These are phyloP conservation scores for Asterella californica DNA, from an alignment of 225 moss, liverwort and hornwort genomes.

Conservation along the genomic window DNA sequence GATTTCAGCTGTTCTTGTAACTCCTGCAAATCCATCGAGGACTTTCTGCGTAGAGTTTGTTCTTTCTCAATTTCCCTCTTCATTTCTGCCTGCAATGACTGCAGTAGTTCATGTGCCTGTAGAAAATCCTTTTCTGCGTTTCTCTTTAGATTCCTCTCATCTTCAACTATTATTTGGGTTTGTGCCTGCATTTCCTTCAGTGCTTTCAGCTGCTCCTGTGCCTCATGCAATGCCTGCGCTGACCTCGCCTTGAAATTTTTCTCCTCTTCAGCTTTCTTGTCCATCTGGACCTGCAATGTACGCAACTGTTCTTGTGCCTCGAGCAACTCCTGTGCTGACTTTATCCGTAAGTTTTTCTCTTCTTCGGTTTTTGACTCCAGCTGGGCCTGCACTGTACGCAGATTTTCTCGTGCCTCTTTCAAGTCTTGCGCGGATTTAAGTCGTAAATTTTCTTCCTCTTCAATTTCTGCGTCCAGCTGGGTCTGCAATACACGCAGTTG, in stretches of 20 bases:
- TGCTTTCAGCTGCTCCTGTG: neutral
- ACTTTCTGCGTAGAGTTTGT: neutral
- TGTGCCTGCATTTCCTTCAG: neutral
- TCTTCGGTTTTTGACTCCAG: neutral
- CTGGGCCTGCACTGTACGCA: neutral
- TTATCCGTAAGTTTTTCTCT: neutral
- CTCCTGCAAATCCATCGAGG: slow-evolving; percentile 6
- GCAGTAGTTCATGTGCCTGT: neutral
- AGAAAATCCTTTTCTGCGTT: slow-evolving; percentile 8
- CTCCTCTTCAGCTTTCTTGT: neutral
- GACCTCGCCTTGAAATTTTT: neutral
- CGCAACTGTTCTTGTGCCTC: slow-evolving; percentile 9
- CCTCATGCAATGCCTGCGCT: slow-evolving; percentile 10
- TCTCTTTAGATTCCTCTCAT: neutral
- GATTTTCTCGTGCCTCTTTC: neutral
- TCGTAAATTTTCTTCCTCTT: neutral
- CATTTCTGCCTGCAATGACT: slow-evolving; percentile 3
- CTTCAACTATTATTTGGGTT: neutral
- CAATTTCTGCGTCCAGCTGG: neutral
- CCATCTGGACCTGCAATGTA: slow-evolving; percentile 1
- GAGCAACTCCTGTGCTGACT: too few species aligned
- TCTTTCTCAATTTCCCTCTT: neutral
- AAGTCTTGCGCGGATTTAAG: neutral
- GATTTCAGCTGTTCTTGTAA: neutral
- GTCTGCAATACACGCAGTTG: neutral